A percentile compares a stretch with the other conserved stretches of the same genome.
phyloP scores from a whole-genome alignment of 2,329 filamentous ascomycete genomes.

The Akanthomyces muscarius region DNA sequence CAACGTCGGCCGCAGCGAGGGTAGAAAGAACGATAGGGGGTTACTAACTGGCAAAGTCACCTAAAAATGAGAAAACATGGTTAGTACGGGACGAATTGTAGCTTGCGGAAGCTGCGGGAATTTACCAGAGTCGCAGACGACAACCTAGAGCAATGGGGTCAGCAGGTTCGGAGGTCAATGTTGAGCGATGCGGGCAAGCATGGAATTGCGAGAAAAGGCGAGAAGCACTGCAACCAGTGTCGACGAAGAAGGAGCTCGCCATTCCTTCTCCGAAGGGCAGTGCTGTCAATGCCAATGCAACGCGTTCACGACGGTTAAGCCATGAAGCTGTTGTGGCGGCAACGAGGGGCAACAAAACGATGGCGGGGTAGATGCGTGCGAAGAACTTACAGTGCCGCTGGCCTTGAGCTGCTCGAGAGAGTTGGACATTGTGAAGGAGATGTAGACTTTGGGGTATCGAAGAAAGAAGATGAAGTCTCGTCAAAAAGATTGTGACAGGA shows the following conservation, averaged over 20 bases:
- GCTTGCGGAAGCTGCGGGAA: conserved; percentile 29
- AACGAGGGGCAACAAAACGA: conserved; percentile 19
- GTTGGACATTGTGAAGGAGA: conserved; percentile 59
- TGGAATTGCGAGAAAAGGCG: background rate
- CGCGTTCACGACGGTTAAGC: background rate
- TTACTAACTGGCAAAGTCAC: conserved; percentile 73
- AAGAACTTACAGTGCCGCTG: conserved; percentile 73
- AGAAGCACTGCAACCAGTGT: background rate
- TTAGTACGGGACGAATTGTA: conserved; percentile 23
- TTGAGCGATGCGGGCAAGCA: background rate
- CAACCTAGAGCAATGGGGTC: conserved; percentile 54
- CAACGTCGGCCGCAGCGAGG: conserved; percentile 15
- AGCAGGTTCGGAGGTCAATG: background rate
- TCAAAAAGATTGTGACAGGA: conserved; percentile 7
- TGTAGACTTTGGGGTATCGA: conserved; percentile 1
- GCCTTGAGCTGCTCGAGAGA: conserved; percentile 91
- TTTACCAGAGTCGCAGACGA: conserved; percentile 95
- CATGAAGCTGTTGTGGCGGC: background rate
- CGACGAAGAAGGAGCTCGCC: background rate
- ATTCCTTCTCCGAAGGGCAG: background rate
- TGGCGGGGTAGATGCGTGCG: conserved; percentile 25
- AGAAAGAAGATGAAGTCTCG: conserved; percentile 7
- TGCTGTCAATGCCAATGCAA: background rate
- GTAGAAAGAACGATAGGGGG: conserved; percentile 14
- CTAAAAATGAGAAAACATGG: conserved; percentile 39